Base-by-base conservation (phyloP, 2,329 filamentous ascomycete species). In the Hypoxylon sp. region DNA sequence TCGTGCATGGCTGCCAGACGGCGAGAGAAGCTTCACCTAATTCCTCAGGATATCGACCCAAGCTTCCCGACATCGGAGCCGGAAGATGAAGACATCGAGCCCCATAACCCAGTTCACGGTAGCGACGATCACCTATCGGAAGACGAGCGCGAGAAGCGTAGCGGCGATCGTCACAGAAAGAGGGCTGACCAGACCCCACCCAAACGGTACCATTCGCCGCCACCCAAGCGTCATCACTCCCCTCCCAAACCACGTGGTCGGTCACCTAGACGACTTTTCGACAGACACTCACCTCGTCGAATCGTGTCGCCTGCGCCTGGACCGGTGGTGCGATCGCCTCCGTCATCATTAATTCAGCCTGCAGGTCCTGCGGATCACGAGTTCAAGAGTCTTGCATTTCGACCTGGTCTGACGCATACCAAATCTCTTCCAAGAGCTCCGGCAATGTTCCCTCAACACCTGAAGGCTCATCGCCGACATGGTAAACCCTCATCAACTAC, bases 31-130 rank as follows among this genome's bases (percentile, higher is more conserved):
- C 90, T 94, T 64, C 89, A 91, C 66, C 76, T 87, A 28, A 92
- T 94, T 28, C 94, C 95, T n/a, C 95, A 98, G 75, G 95, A 98
- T 71, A 97, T 97, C 63, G 95, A 99, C 74, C 95, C 95, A 0
- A 97, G 94, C 74, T 99, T 99, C 76, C 95, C 95, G 0, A 94
- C 93, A 0, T 97, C 94, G 0, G 95, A 98, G 70, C 91, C 91
- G 0, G 95, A 99, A 70, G 89, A 93, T 69, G 90, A 94, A 26
- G 91, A 92, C 48, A 91, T 93, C 37, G 88, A 92, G 41, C 89
- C 92, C 56, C 86, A 74, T 79, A 88, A 77, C 77, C 80, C 77
- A 71, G 81, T 73, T 61, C 87, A 76, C 71, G 87, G 89, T 19
- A 92, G 89, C 70, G 90, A 92, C 37, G 86, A 89, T 32, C 82